Evolutionary conservation across 1,139 yeast genomes (phyloP).

Genomic region (Kodamaea plutei): DNA sequence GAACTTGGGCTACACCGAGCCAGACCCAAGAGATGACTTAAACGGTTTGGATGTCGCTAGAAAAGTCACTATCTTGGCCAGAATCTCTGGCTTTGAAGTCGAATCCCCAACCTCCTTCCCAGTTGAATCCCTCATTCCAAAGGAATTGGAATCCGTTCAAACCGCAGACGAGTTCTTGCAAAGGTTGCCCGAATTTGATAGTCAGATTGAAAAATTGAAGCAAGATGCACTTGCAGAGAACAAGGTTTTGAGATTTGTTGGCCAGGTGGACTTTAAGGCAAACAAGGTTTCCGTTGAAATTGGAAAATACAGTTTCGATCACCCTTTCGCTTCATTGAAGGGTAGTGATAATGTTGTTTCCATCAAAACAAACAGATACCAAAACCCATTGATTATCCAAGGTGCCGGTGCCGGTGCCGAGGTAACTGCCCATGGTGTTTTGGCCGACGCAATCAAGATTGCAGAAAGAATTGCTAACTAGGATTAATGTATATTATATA

Average conservation of each 20-base stretch:
- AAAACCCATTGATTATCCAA: constrained; percentile 89
- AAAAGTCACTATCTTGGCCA: constrained; percentile 91
- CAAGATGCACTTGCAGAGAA: constrained; percentile 76
- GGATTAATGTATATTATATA: neutral
- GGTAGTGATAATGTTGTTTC: constrained; percentile 96
- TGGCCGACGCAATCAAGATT: constrained; percentile 86
- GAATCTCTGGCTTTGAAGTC: constrained; percentile 82
- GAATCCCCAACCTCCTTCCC: constrained; percentile 96
- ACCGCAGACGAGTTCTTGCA: constrained; percentile 75
- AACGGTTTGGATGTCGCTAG: constrained; percentile 98
- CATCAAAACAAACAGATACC: constrained; percentile 84
- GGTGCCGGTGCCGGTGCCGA: constrained; percentile 99
- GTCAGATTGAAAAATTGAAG: constrained; percentile 70
- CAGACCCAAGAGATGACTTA: constrained; percentile 98
- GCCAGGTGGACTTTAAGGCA: constrained; percentile 73
- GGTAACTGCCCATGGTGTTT: constrained; percentile 97
- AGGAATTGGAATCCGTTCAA: constrained; percentile 68
- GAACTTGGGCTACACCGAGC: constrained; percentile 92
- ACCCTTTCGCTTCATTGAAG: constrained; percentile 92
- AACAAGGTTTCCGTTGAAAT: constrained; percentile 79
- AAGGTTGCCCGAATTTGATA: constrained; percentile 79
- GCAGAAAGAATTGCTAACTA: constrained; percentile 72
- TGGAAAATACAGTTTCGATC: constrained; percentile 78
- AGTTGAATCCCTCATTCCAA: constrained; percentile 88
- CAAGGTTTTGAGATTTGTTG: constrained; percentile 90